These are phyloP conservation scores for Monosporozyma yasuniensis DNA, from an alignment of 805 yeast species.

Conservation along the genomic window DNA sequence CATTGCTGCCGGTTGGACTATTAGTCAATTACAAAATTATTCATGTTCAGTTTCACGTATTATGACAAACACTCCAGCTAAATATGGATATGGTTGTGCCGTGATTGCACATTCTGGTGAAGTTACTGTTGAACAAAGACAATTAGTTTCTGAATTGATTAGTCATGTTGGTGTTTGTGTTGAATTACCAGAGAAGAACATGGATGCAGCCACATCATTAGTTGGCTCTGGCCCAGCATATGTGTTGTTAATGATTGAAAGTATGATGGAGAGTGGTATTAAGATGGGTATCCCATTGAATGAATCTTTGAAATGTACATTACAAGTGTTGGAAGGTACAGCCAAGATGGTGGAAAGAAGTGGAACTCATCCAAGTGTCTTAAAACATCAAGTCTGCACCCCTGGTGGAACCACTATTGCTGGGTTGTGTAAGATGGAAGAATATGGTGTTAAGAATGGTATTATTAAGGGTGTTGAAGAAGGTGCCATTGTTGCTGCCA, in stretches of 20 bases:
- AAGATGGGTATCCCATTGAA: slow-evolving; percentile 87
- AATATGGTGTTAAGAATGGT: slow-evolving; percentile 77
- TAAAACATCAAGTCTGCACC: slow-evolving; percentile 84
- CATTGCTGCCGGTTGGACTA: slow-evolving; percentile 87
- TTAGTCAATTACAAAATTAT: slow-evolving; percentile 49
- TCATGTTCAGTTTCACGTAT: slow-evolving; percentile 65
- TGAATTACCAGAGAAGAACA: slow-evolving; percentile 76
- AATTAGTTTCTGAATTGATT: slow-evolving; percentile 35
- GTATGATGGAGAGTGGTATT: slow-evolving; percentile 89
- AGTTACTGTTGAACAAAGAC: slow-evolving; percentile 35
- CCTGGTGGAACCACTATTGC: slow-evolving; percentile 98
- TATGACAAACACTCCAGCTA: slow-evolving; percentile 98
- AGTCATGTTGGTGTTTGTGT: slow-evolving; percentile 55
- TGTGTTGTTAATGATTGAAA: slow-evolving; percentile 79
- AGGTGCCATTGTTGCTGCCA: slow-evolving; percentile 73
- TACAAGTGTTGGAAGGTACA: slow-evolving; percentile 90
- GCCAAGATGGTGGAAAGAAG: slow-evolving; percentile 80
- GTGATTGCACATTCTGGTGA: slow-evolving; percentile 65
- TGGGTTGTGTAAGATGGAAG: slow-evolving; percentile 88
- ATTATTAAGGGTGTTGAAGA: slow-evolving; percentile 85
- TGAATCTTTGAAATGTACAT: slow-evolving; percentile 76
- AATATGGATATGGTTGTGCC: slow-evolving; percentile 89
- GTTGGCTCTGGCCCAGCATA: slow-evolving; percentile 98
- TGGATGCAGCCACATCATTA: slow-evolving; percentile 93
- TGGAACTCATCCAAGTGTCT: slow-evolving; percentile 79